Base-by-base conservation (phyloP, 2,329 filamentous ascomycete genomes). In the Endoconidiophora laricicola region DNA sequence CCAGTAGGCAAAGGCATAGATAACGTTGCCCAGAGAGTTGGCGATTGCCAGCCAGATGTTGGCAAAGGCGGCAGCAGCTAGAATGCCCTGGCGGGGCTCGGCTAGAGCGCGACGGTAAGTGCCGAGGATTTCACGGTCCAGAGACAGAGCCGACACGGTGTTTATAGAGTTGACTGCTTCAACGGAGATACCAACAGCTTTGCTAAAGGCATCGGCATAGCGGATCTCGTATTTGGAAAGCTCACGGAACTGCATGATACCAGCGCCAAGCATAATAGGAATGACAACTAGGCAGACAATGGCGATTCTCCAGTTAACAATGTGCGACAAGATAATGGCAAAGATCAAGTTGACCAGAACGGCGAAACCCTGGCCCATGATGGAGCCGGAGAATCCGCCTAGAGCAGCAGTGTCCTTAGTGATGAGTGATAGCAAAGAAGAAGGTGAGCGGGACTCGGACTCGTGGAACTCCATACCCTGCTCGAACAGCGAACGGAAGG, bases 1-100 rank as follows among this genome's bases (percentile, higher is more conserved):
- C 81, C 82, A 88, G 62, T 86, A 87, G 0, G 81, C 79, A 49
- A 88, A 73, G 0, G 81, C 79, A 58, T 86, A 84, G 23, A 86
- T 75, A 46, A 83, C 69, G 58, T 81, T 82, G 18, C 78, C 74
- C 7, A 73, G 66, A 55, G 71, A 73, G 59, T 78, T 74, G 14
- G 76, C 70, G 36, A 79, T 65, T 2, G 78, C 75, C 6, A 79
- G 69, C 68, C 73, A 79, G 12, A 79, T 60, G 58, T 77, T 80
- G 38, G 72, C 71, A 54, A 68, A 67, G 58, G 67, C 60, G 16
- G 66, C 71, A 22, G 66, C 67, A n/a, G 64, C 59, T 1, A 68
- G 63, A 64, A 65, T 79, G 61, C 68, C 80, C 46, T 73, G 70
- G 2, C 73, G 71, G 2, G 73, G 73, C 0, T 58, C 68, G 9